phyloP scores from a whole-genome alignment of 208 protist species.

The Strigomonas galati region DNA sequence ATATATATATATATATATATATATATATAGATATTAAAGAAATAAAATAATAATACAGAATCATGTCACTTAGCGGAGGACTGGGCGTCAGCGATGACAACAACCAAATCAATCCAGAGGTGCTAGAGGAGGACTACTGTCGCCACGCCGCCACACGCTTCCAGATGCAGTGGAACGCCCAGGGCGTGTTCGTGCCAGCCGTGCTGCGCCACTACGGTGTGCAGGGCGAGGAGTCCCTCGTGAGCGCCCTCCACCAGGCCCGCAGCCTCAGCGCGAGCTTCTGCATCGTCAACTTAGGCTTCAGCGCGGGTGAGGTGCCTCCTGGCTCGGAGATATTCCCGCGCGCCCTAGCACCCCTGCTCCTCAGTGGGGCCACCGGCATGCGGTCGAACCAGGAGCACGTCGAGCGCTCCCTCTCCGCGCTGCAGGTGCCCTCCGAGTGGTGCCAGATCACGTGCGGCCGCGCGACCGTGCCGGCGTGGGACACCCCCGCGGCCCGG shows the following conservation, averaged over 20 bases:
- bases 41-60: no score
- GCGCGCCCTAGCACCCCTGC: slow-evolving; percentile 10
- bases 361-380: slow-evolving; percentile 2
- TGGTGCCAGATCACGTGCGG: slow-evolving; percentile 50
- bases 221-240: slow-evolving; percentile 25
- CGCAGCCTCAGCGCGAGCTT: slow-evolving; percentile 35
- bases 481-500: slow-evolving; percentile 23
- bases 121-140: slow-evolving; percentile 50
- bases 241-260: slow-evolving; percentile 32
- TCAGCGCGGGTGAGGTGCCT: not conserved
- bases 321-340: not conserved
- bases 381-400: slow-evolving; percentile 7
- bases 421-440: slow-evolving; percentile 39
- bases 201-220: slow-evolving; percentile 54
- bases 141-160: slow-evolving; percentile 30
- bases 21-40: no score
- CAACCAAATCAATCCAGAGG: slow-evolving; percentile 6
- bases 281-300: slow-evolving; percentile 27
- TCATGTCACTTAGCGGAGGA: slow-evolving; percentile 12
- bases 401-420: slow-evolving; percentile 14
- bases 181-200: slow-evolving; percentile 28
- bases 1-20: no score
- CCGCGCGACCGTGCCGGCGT: slow-evolving; percentile 32
- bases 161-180: slow-evolving; percentile 28
- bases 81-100: slow-evolving; percentile 10